Conservation (phyloP, 306 rosid species). For the Citrullus colocynthis region DNA sequence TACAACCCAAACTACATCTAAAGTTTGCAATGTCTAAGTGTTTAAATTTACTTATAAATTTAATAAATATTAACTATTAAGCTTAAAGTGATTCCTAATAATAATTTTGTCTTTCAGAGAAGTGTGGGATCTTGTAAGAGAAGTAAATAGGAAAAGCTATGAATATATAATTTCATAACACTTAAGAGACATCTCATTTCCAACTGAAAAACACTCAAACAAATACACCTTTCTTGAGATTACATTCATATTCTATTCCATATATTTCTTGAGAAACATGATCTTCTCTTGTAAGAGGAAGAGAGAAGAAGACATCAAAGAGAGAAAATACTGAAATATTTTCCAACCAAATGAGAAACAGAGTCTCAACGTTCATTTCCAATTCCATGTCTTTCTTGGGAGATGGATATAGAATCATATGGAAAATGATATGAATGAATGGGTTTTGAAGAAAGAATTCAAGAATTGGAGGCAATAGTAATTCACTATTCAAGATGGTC, state of each 20-base stretch:
- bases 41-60: too few species aligned
- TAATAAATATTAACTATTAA: too few species aligned
- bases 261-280: neutral
- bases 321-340: neutral
- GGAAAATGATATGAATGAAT: neutral
- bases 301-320: too few species aligned
- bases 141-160: neutral
- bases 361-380: neutral
- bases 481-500: constrained; percentile 66
- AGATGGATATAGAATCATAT: neutral
- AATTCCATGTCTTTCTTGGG: neutral
- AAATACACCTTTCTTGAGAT: neutral
- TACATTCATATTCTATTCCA: neutral
- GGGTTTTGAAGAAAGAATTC: neutral
- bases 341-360: neutral
- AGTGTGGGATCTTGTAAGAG: too few species aligned
- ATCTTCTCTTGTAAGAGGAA: neutral
- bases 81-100: too few species aligned
- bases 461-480: neutral
- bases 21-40: too few species aligned
- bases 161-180: neutral
- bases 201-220: neutral
- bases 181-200: neutral
- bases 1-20: too few species aligned
- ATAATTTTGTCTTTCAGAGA: too few species aligned